These are phyloP conservation scores for Gaillardinia entomophila DNA, from an alignment of 805 yeast species.

Conservation along the genomic window DNA sequence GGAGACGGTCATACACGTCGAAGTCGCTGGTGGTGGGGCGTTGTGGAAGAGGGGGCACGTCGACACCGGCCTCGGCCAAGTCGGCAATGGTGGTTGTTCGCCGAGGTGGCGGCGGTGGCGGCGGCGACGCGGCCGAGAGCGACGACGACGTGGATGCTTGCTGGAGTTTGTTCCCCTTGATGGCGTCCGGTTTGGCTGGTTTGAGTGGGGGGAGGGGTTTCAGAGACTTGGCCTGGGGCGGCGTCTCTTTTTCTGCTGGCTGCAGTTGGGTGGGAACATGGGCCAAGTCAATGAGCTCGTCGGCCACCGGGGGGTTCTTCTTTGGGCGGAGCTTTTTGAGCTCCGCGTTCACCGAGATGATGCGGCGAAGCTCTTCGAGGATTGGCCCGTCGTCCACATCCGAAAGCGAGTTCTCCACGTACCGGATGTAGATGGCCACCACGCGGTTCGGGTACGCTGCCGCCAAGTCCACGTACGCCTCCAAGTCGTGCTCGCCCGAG, in stretches of 20 bases:
- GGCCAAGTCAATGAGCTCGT: not conserved
- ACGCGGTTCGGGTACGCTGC: conserved; percentile 56
- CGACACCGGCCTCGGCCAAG: not conserved
- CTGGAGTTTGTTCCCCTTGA: conserved; percentile 27
- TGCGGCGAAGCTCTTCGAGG: conserved; percentile 23
- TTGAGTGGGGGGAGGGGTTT: conserved; percentile 33
- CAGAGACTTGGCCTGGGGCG: not conserved
- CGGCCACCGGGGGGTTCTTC: not conserved
- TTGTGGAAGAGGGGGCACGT: conserved; percentile 20
- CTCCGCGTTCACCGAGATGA: conserved; percentile 6
- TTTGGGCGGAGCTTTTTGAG: conserved; percentile 4
- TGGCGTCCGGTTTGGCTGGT: conserved; percentile 41
- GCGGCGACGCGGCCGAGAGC: conserved; percentile 1
- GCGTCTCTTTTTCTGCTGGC: conserved; percentile 1
- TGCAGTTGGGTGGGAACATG: no score
- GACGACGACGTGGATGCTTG: conserved; percentile 2
- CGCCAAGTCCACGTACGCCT: conserved; percentile 78
- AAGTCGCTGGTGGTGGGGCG: conserved; percentile 12
- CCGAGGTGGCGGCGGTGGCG: conserved; percentile 8
- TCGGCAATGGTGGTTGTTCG: conserved; percentile 2
- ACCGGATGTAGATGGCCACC: conserved; percentile 72
- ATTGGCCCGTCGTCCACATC: conserved; percentile 38
- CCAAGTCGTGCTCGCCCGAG: conserved; percentile 92
- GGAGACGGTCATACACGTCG: conserved; percentile 18
- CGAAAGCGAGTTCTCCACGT: conserved; percentile 66